Evolutionary conservation across 78 protist species (phyloP), one percentile per base, ranked within the genome.

Genomic region (slime mould (Dictyostelium discoideum)): DNA sequence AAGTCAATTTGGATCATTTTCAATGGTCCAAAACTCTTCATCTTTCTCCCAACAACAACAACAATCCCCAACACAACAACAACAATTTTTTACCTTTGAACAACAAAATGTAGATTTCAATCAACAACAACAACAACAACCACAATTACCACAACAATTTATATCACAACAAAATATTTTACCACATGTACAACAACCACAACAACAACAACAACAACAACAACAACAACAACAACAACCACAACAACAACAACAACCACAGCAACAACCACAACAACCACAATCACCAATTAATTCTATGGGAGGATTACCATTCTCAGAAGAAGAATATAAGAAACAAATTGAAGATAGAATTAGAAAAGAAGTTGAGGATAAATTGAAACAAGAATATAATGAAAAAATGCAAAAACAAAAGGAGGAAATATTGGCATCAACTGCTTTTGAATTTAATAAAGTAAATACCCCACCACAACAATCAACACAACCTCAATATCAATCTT

Each of bases 261-360:
- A 3, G 11, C 85, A 44, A 80, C 89, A 65, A 9, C 74, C 16
- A 48, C n/a, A 11, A 24, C 92, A 50, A 76, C 24, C 10, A 3
- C 32, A 29, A 7, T 20, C 20, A 50, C 77, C 87, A 84, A 82
- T 16, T 8, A 26, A 82, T 20, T 6, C 67, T 9, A 63, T 20
- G 11, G 22, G 67, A 13, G 32, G 65, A 16, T 18, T 60, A 9
- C 60, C 86, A 81, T 82, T 90, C 18, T 90, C 95, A 16, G 95
- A 90, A 77, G 95, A 90, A 29, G 82, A 90, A 46, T 80, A 80
- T 26, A 80, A 82, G 24, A 90, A 88, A 40, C 78, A 90, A 73
- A 86, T 90, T 22, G 95, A 90, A 54, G 95, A 90, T 32, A 90
- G 42, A 7, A 90, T 90, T 83, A 80, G 95, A 67, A 90, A 82